phyloP scores from a whole-genome alignment of 257 asterid genomes.

The Eucommia ulmoides region DNA sequence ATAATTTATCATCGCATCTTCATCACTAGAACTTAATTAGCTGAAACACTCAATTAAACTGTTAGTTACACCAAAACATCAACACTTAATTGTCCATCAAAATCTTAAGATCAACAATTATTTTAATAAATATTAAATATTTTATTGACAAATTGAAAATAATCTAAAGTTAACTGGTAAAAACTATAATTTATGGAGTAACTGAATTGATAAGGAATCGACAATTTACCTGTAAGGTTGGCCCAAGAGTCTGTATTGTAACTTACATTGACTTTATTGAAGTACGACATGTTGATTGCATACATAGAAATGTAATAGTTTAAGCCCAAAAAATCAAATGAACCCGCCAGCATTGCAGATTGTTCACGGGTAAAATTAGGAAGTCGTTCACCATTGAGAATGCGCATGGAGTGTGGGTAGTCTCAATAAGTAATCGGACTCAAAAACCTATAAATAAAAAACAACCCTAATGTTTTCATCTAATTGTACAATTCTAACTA shows the following conservation, averaged over 20 bases:
- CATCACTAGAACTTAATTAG: too few species aligned
- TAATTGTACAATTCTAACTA: too few species aligned
- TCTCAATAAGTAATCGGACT: constrained; percentile 25
- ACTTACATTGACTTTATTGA: constrained; percentile 20
- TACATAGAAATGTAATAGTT: constrained; percentile 20
- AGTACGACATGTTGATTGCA: constrained; percentile 19
- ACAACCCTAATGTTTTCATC: background rate
- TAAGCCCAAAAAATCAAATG: constrained; percentile 25
- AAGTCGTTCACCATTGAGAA: constrained; percentile 18
- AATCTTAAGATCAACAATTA: too few species aligned
- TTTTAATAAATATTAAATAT: too few species aligned
- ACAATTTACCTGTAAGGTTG: constrained; percentile 18
- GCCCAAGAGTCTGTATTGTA: constrained; percentile 22
- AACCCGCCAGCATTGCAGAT: constrained; percentile 16
- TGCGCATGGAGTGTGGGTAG: constrained; percentile 30
- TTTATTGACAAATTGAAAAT: too few species aligned
- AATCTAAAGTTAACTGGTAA: too few species aligned
- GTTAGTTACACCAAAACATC: too few species aligned
- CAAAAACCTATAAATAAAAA: constrained; percentile 21
- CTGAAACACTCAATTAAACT: too few species aligned
- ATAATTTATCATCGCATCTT: too few species aligned
- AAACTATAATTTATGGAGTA: too few species aligned
- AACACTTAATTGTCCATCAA: too few species aligned
- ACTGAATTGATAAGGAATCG: constrained; percentile 2
- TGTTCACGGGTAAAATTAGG: constrained; percentile 21